Conservation (phyloP, 2,329 filamentous ascomycete genomes). For the Fusarium continuum region DNA sequence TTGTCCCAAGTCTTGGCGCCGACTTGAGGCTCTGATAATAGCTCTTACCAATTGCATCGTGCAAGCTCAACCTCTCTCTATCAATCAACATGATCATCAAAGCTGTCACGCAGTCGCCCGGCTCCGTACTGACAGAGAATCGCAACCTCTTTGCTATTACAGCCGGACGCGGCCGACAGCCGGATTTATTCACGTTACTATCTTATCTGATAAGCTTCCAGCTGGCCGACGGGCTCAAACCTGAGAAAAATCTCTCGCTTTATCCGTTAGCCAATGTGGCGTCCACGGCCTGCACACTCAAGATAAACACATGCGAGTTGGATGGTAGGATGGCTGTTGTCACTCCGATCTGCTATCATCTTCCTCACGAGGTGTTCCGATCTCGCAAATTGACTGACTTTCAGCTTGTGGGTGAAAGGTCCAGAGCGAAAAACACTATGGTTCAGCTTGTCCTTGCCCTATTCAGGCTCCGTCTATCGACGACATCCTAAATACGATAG, state of each 20-base stretch:
- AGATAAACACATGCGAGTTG: constrained; percentile 36
- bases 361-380: neutral
- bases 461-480: neutral
- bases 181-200: constrained; percentile 12
- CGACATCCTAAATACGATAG: neutral
- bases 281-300: neutral
- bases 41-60: neutral
- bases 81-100: neutral
- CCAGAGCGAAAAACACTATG: neutral
- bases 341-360: constrained; percentile 1
- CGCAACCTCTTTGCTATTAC: neutral
- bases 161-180: constrained; percentile 36
- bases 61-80: neutral
- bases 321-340: constrained; percentile 17
- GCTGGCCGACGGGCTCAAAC: constrained; percentile 17
- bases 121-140: constrained; percentile 12
- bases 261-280: constrained; percentile 19
- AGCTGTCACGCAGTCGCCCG: constrained; percentile 27
- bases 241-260: constrained; percentile 13
- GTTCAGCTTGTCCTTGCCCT: neutral
- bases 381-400: neutral
- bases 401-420: neutral
- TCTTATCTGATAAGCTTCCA: constrained; percentile 32
- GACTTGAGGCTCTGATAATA: neutral
- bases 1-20: neutral